Conservation (phyloP, 1,284 basidiomycete genomes). For the Pseudozyma sp. region DNA sequence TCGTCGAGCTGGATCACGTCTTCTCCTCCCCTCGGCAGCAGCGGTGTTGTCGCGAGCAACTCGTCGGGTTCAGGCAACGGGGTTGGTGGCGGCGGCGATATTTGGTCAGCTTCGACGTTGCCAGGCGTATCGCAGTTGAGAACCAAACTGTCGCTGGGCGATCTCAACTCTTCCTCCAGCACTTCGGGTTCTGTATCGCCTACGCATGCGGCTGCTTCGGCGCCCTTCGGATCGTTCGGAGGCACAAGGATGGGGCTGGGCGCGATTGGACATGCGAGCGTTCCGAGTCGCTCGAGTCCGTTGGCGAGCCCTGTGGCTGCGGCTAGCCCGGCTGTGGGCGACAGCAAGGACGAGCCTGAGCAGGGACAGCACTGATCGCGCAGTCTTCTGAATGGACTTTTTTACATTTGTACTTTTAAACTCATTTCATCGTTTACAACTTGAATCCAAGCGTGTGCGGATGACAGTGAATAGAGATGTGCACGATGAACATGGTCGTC, state of each 20-base stretch:
- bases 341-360: background rate
- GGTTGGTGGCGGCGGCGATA: conserved; percentile 16
- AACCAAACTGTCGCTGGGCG: conserved; percentile 22
- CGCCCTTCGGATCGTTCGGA: conserved; percentile 18
- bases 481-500: too few relatives aligned
- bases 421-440: background rate
- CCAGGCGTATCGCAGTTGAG: conserved; percentile 27
- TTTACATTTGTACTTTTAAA: conserved; percentile 25
- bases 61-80: background rate
- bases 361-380: background rate
- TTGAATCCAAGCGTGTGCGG: too few relatives aligned
- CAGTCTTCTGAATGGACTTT: background rate
- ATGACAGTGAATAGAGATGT: too few relatives aligned
- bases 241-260: conserved; percentile 19
- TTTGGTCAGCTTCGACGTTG: conserved; percentile 40
- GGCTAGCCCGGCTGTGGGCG: background rate
- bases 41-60: background rate
- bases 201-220: background rate
- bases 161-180: conserved; percentile 10
- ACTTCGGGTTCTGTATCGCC: conserved; percentile 3
- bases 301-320: conserved; percentile 12
- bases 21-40: conserved; percentile 34
- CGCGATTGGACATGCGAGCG: conserved; percentile 23
- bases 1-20: conserved; percentile 31
- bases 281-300: conserved; percentile 14